Evolutionary conservation across 345 rosid genomes (phyloP).

Genomic region (Eucalyptus curtisii): DNA sequence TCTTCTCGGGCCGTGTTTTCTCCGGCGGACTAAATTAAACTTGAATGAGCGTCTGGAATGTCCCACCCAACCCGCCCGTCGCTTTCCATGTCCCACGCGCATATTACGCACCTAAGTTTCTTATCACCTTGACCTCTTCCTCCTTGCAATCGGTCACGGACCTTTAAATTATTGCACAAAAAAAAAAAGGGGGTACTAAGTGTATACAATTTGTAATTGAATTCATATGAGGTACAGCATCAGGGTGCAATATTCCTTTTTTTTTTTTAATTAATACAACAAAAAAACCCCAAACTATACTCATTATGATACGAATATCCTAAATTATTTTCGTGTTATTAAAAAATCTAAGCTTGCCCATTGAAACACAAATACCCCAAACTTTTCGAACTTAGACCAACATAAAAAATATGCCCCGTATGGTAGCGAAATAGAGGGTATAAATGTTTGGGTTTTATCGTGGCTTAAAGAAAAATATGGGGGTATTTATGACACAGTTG

Average conservation of each 20-base stretch:
- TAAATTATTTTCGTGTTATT: background rate
- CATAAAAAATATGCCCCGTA: too few relatives aligned
- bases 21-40: background rate
- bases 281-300: background rate
- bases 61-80: background rate
- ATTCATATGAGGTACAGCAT: background rate
- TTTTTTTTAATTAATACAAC: background rate
- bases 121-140: background rate
- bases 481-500: fast-evolving
- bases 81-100: background rate
- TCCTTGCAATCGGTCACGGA: background rate
- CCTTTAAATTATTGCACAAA: background rate
- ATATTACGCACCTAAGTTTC: background rate
- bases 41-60: background rate
- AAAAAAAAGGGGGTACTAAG: background rate
- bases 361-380: background rate
- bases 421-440: background rate
- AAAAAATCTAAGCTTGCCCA: fast-evolving
- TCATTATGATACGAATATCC: background rate
- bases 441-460: background rate
- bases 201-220: background rate
- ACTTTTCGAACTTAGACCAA: too few relatives aligned
- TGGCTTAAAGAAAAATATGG: background rate
- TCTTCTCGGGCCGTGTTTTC: background rate
- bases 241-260: background rate